Percentiles rank a stretch among this genome's conserved stretches.
Conservation (phyloP, 345 rosid species). For the Raphanus sativus region DNA sequence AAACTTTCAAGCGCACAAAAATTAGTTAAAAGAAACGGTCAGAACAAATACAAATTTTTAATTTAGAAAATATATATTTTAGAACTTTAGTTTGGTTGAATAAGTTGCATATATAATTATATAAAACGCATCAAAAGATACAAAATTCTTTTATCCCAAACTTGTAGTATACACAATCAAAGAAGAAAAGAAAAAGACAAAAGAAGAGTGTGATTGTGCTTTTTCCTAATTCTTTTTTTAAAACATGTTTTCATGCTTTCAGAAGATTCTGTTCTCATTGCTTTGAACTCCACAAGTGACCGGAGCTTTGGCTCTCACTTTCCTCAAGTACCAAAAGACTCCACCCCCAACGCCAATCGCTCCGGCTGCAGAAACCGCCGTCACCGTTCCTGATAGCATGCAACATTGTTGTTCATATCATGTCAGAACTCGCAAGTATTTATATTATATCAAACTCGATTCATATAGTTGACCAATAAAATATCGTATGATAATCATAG, state of each 20-base stretch:
- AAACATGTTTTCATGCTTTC: constrained; percentile 16
- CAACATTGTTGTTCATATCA: neutral
- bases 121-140: neutral
- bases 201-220: constrained; percentile 3
- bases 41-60: neutral
- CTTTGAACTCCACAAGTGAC: constrained; percentile 89
- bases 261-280: constrained; percentile 84
- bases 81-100: neutral
- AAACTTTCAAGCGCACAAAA: neutral
- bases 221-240: neutral
- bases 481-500: neutral
- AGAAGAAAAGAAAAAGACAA: neutral
- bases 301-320: constrained; percentile 78
- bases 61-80: neutral
- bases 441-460: neutral
- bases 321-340: constrained; percentile 65
- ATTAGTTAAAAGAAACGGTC: neutral
- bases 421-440: neutral
- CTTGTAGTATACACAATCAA: constrained; percentile 37
- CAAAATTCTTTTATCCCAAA: constrained; percentile 18
- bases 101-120: neutral
- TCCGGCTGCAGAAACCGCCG: constrained; percentile 78
- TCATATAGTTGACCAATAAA: neutral
- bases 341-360: constrained; percentile 74
- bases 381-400: constrained; percentile 61